Conservation (phyloP, 169 alveolate species). For the Eimeria sp. region DNA sequence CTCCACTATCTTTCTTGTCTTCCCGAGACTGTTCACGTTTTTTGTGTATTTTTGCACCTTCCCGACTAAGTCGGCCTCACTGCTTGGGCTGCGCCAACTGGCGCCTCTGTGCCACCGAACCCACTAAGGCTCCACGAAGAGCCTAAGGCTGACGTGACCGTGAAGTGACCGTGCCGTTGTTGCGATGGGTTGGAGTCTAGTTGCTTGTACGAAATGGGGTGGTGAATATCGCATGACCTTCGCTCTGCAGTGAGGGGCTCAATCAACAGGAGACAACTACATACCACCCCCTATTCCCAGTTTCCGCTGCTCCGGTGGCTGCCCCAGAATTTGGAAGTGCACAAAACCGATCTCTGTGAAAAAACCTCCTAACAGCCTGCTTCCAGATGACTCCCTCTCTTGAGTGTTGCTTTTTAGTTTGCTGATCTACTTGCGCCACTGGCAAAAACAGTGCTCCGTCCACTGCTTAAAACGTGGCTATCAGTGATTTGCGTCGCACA, state of each 20-base stretch:
- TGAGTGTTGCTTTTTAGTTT: neutral
- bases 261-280: no score
- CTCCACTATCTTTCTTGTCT: neutral
- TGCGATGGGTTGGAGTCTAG: neutral
- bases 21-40: neutral
- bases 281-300: neutral
- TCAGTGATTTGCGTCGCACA: neutral
- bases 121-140: neutral
- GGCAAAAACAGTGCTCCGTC: neutral
- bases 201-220: no score
- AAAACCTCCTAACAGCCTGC: neutral
- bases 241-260: no score
- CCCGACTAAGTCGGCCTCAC: neutral
- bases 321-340: neutral
- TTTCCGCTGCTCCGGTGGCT: neutral
- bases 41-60: neutral
- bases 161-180: neutral
- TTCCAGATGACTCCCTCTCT: neutral
- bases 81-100: neutral
- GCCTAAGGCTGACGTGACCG: neutral
- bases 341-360: neutral
- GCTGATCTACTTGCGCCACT: neutral
- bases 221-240: no score
- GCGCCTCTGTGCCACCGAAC: neutral
- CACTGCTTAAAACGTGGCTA: neutral